These are phyloP conservation scores for Penicillium turbatum DNA, from an alignment of 495 filamentous ascomycete genomes.

Conservation along the genomic window DNA sequence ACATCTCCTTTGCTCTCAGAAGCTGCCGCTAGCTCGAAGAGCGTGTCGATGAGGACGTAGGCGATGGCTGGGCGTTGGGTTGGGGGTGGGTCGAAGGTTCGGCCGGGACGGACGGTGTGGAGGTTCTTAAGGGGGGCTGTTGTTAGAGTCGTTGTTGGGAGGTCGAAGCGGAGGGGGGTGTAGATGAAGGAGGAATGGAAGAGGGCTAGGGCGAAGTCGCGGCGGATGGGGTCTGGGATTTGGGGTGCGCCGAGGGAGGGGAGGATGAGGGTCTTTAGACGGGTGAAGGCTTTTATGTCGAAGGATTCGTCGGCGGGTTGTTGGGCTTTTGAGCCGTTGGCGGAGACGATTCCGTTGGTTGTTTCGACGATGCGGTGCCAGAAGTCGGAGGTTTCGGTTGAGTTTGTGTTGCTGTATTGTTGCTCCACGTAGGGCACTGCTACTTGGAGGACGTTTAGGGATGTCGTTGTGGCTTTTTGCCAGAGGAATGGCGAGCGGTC, in stretches of 20 bases:
- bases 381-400: slow-evolving; percentile 34
- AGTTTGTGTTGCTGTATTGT: slow-evolving; percentile 34
- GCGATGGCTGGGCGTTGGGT: slow-evolving; percentile 65
- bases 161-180: slow-evolving; percentile 59
- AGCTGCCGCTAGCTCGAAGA: slow-evolving; percentile 65
- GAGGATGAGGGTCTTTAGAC: slow-evolving; percentile 66
- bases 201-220: slow-evolving; percentile 69
- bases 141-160: slow-evolving; percentile 45
- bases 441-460: slow-evolving; percentile 62
- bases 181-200: slow-evolving; percentile 83
- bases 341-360: slow-evolving; percentile 40
- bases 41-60: slow-evolving; percentile 75
- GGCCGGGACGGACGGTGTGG: slow-evolving; percentile 61
- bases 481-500: slow-evolving; percentile 61
- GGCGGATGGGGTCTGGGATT: slow-evolving; percentile 63
- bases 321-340: slow-evolving; percentile 30
- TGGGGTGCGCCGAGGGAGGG: slow-evolving; percentile 62
- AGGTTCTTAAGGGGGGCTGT: slow-evolving; percentile 55
- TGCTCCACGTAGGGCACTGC: slow-evolving; percentile 59
- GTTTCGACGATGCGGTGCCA: slow-evolving; percentile 41
- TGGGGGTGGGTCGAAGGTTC: slow-evolving; percentile 63
- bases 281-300: slow-evolving; percentile 70
- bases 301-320: slow-evolving; percentile 56
- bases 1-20: slow-evolving; percentile 21
- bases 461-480: slow-evolving; percentile 69